A percentile compares a stretch with the other conserved stretches of the same genome.
Evolutionary conservation across 192 early-diverging fungal genomes (phyloP).

Genomic region (Spinellus fusiger): DNA sequence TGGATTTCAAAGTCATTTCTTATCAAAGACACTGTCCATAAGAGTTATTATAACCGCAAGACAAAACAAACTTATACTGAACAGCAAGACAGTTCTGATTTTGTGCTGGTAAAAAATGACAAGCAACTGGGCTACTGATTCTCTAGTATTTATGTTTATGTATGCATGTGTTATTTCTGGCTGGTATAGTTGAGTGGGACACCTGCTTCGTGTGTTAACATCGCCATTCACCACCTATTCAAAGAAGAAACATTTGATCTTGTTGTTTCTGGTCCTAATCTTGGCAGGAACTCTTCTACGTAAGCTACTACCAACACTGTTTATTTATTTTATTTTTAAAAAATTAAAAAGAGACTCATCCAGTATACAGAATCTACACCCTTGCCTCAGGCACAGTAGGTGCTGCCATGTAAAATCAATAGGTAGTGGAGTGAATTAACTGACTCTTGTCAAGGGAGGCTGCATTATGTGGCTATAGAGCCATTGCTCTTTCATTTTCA

Average conservation of each 20-base stretch:
- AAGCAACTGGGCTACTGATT: not conserved
- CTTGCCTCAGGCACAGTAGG: constrained; percentile 42
- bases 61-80: constrained; percentile 1
- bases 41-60: constrained; percentile 31
- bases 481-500: constrained; percentile 36
- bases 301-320: not conserved
- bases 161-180: not conserved
- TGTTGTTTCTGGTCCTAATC: constrained; percentile 38
- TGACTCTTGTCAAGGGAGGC: constrained; percentile 21
- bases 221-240: constrained; percentile 34
- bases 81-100: constrained; percentile 19
- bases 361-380: constrained; percentile 30
- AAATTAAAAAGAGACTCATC: too few species aligned
- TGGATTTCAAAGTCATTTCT: constrained; percentile 42
- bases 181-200: constrained; percentile 29
- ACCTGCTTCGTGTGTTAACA: constrained; percentile 41
- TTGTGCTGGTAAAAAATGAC: constrained; percentile 27
- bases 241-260: constrained; percentile 34
- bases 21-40: constrained; percentile 29
- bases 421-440: not conserved
- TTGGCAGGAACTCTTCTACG: constrained; percentile 34
- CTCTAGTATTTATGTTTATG: not conserved
- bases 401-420: constrained; percentile 25
- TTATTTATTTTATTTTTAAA: not conserved
- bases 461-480: constrained; percentile 27